Evolutionary conservation across 208 protist species (phyloP).

Genomic region (Trypanosoma theileri): DNA sequence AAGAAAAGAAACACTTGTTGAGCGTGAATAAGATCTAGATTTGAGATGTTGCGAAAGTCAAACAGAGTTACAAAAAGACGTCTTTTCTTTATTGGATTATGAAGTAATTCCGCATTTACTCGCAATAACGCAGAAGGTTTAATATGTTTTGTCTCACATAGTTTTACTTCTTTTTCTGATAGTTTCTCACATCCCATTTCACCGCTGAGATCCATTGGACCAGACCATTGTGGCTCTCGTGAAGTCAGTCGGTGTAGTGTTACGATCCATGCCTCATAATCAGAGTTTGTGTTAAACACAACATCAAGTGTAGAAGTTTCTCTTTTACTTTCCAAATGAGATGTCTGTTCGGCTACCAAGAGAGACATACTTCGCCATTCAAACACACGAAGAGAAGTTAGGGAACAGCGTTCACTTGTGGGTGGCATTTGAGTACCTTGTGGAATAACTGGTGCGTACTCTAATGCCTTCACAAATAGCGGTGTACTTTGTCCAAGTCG

Average conservation of each 20-base stretch:
- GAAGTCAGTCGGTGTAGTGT: constrained; percentile 26
- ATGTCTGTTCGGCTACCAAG: background rate
- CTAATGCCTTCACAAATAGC: constrained; percentile 11
- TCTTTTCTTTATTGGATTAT: background rate
- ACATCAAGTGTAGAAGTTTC: constrained; percentile 14
- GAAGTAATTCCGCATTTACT: constrained; percentile 15
- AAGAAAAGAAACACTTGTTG: constrained; percentile 30
- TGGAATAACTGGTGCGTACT: constrained; percentile 4
- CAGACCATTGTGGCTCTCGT: constrained; percentile 15
- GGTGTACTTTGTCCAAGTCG: constrained; percentile 25
- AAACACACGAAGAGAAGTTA: constrained; percentile 15
- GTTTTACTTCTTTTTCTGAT: constrained; percentile 7
- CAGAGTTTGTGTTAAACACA: background rate
- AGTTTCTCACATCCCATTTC: constrained; percentile 8
- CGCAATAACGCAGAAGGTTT: constrained; percentile 1
- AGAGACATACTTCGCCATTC: constrained; percentile 16
- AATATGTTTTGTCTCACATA: constrained; percentile 18
- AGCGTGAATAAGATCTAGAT: constrained; percentile 25
- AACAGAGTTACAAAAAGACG: constrained; percentile 24
- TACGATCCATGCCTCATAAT: constrained; percentile 33
- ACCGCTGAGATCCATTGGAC: constrained; percentile 16
- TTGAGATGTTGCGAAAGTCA: constrained; percentile 18
- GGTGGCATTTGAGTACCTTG: constrained; percentile 17
- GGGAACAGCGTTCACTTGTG: background rate
- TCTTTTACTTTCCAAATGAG: background rate